phyloP scores from a whole-genome alignment of 164 flowering plant species.

The Vitis rupestris region DNA sequence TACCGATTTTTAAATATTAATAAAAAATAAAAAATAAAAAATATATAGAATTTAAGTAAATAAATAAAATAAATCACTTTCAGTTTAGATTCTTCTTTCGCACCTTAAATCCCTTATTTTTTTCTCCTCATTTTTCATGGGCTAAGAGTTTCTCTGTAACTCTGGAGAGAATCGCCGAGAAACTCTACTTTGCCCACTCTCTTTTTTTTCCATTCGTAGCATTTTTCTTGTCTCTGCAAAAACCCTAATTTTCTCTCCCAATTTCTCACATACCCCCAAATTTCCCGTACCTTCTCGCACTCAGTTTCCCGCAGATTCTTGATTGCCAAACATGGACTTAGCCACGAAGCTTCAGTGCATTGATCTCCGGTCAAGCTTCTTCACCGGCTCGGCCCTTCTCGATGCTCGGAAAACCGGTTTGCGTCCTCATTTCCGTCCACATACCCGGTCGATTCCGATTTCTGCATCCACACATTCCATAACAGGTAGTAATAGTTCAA shows the following conservation, averaged over 20 bases:
- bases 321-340: conserved; percentile 40
- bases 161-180: background rate
- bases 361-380: conserved; percentile 50
- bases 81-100: background rate
- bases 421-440: conserved; percentile 22
- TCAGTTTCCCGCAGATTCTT: conserved; percentile 1
- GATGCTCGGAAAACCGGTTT: conserved; percentile 31
- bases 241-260: background rate
- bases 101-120: background rate
- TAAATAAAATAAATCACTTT: background rate
- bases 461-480: conserved; percentile 13
- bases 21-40: too few relatives aligned
- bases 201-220: background rate
- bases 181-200: background rate
- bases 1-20: too few relatives aligned
- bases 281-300: background rate
- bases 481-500: conserved; percentile 3
- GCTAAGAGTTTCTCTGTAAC: background rate
- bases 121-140: background rate
- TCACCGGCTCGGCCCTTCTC: conserved; percentile 35
- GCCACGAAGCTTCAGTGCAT: conserved; percentile 41
- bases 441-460: conserved; percentile 19
- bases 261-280: background rate
- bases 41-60: too few relatives aligned
- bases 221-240: background rate